Evolutionary conservation across 1,284 basidiomycete species (phyloP).

Genomic region (Leucoagaricus sp.): DNA sequence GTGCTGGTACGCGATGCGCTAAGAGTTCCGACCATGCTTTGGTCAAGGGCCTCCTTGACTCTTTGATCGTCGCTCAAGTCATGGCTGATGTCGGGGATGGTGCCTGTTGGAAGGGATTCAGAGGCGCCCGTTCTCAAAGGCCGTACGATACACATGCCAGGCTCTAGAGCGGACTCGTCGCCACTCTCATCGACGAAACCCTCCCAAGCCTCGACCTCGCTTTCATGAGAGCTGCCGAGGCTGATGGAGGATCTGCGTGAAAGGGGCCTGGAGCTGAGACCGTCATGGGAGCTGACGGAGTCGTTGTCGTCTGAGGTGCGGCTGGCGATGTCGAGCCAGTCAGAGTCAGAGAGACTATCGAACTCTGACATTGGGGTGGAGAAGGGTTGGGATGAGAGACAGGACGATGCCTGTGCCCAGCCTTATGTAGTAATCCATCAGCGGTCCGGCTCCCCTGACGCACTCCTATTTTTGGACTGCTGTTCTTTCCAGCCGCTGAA

Average conservation of each 20-base stretch:
- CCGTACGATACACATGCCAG: slow-evolving; percentile 32
- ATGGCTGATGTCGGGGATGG: slow-evolving; percentile 26
- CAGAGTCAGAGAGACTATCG: slow-evolving; percentile 71
- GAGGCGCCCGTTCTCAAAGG: slow-evolving; percentile 28
- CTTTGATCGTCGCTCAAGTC: slow-evolving; percentile 54
- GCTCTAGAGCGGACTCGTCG: slow-evolving; percentile 44
- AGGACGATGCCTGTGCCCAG: neutral
- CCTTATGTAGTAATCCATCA: slow-evolving; percentile 14
- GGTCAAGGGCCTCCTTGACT: slow-evolving; percentile 71
- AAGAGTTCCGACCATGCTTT: slow-evolving; percentile 76
- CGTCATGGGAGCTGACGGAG: slow-evolving; percentile 59
- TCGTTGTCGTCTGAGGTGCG: slow-evolving; percentile 67
- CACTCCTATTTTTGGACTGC: slow-evolving; percentile 7
- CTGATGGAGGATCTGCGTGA: slow-evolving; percentile 71
- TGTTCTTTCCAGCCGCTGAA: neutral
- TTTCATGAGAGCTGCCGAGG: slow-evolving; percentile 61
- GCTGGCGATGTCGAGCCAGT: slow-evolving; percentile 76
- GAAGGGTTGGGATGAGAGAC: slow-evolving; percentile 18
- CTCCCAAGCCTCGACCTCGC: slow-evolving; percentile 73
- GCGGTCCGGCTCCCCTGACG: slow-evolving; percentile 4
- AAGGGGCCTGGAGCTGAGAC: slow-evolving; percentile 57
- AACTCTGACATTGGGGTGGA: slow-evolving; percentile 52
- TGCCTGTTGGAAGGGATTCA: slow-evolving; percentile 29
- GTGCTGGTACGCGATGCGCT: slow-evolving; percentile 68
- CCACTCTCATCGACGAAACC: slow-evolving; percentile 63